These are phyloP conservation scores for Calycina marina DNA, from an alignment of 2,329 filamentous ascomycete genomes.

Conservation along the genomic window DNA sequence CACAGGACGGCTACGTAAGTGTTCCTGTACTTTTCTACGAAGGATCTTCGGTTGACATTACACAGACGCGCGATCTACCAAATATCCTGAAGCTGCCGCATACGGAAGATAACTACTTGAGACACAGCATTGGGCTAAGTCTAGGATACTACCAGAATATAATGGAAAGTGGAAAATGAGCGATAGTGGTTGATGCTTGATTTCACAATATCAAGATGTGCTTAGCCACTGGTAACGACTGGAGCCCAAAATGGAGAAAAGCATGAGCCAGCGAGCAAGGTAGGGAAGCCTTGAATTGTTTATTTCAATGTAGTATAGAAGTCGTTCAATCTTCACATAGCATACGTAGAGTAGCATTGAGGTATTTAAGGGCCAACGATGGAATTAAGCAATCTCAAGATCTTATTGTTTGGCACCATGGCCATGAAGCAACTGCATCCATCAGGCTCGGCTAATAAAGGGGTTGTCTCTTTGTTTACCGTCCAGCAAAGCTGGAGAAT, in stretches of 20 bases:
- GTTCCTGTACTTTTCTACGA: not conserved
- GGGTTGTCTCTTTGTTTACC: too few species aligned
- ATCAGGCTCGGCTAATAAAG: too few species aligned
- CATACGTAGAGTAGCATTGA: conserved; percentile 14
- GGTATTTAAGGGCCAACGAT: conserved; percentile 14
- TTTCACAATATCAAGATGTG: too few species aligned
- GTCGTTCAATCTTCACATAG: conserved; percentile 9
- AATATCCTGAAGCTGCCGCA: conserved; percentile 46
- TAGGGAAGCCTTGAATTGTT: conserved; percentile 10
- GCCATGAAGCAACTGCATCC: too few species aligned
- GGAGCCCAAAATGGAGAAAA: conserved; percentile 1
- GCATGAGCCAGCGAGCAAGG: conserved; percentile 14
- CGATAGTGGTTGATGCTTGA: too few species aligned
- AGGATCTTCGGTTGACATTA: conserved; percentile 11
- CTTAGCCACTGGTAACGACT: too few species aligned
- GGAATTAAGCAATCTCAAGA: too few species aligned
- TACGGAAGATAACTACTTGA: conserved; percentile 57
- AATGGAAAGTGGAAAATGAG: conserved; percentile 16
- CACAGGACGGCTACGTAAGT: conserved; percentile 42
- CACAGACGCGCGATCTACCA: conserved; percentile 27
- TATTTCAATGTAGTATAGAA: conserved; percentile 8
- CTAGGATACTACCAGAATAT: conserved; percentile 43
- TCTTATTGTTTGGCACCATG: too few species aligned
- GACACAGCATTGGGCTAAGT: conserved; percentile 56
- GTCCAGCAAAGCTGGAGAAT: too few species aligned